phyloP scores from a whole-genome alignment of 139 green algal species.

The Ostreobium quekettii region DNA sequence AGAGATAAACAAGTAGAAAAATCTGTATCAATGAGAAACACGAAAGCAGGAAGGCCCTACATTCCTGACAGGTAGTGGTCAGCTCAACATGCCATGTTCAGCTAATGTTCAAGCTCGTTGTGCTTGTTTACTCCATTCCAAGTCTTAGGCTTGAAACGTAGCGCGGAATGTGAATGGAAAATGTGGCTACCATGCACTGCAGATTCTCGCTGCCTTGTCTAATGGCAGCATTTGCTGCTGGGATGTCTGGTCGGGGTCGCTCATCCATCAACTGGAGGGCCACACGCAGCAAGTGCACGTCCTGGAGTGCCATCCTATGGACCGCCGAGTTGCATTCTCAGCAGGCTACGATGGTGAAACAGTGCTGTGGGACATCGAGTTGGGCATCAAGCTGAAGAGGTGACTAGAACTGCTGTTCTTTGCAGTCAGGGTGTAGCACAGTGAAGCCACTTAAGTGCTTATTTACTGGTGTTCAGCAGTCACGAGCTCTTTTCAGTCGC shows the following conservation, averaged over 20 bases:
- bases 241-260: conserved; percentile 2
- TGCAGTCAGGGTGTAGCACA: background rate
- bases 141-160: background rate
- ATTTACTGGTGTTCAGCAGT: too few species aligned
- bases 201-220: conserved; percentile 11
- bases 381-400: conserved; percentile 31
- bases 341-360: conserved; percentile 62
- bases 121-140: too few species aligned
- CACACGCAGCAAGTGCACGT: conserved; percentile 47
- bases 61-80: too few species aligned
- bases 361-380: conserved; percentile 56
- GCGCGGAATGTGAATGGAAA: background rate
- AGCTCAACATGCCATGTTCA: too few species aligned
- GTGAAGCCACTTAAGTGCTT: too few species aligned
- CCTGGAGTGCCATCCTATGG: conserved; percentile 53
- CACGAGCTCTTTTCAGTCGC: too few species aligned
- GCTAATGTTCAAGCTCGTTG: too few species aligned
- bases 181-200: background rate
- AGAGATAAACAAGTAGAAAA: too few species aligned
- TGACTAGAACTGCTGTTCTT: too few species aligned
- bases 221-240: conserved; percentile 8
- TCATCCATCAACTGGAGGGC: conserved; percentile 30
- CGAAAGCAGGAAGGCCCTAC: too few species aligned
- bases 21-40: too few species aligned
- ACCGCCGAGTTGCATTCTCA: conserved; percentile 52